A percentile compares a stretch with the other conserved stretches of the same genome.
phyloP scores from a whole-genome alignment of 2,329 filamentous ascomycete genomes.

The Cladophialophora psammophila region DNA sequence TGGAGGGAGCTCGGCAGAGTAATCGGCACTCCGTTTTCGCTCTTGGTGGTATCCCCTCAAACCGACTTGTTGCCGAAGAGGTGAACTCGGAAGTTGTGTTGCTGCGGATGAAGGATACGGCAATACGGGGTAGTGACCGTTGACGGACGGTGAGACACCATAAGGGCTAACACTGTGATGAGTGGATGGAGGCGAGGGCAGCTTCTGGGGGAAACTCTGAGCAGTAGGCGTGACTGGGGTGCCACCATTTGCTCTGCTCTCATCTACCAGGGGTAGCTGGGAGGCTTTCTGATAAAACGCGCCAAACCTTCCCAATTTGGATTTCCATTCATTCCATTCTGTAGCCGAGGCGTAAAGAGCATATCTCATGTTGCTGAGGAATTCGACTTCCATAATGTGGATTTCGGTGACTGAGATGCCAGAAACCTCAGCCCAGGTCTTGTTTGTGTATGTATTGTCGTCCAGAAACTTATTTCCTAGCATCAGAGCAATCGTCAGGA shows the following conservation, averaged over 20 bases:
- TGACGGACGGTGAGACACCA: conserved; percentile 22
- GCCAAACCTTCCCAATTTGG: conserved; percentile 80
- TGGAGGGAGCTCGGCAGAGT: conserved; percentile 61
- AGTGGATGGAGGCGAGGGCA: conserved; percentile 40
- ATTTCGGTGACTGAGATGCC: conserved; percentile 93
- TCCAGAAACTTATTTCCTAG: conserved; percentile 98
- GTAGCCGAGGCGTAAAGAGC: conserved; percentile 84
- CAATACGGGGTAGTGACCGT: conserved; percentile 32
- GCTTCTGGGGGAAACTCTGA: conserved; percentile 47
- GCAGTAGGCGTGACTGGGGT: conserved; percentile 40
- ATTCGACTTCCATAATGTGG: conserved; percentile 99
- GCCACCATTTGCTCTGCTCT: conserved; percentile 33
- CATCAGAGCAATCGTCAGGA: conserved; percentile 95
- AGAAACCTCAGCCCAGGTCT: conserved; percentile 98
- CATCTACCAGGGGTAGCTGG: conserved; percentile 46
- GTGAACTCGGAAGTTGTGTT: conserved; percentile 36
- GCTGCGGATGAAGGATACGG: conserved; percentile 37
- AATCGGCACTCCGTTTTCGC: conserved; percentile 67
- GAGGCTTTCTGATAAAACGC: conserved; percentile 80
- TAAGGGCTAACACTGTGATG: conserved; percentile 31
- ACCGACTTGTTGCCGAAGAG: conserved; percentile 31
- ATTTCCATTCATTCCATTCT: conserved; percentile 88
- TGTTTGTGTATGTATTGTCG: conserved; percentile 99
- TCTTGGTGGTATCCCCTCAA: conserved; percentile 51
- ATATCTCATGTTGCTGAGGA: conserved; percentile 97